phyloP scores from a whole-genome alignment of 768 basidiomycete species.

The Termitomyces sp. region DNA sequence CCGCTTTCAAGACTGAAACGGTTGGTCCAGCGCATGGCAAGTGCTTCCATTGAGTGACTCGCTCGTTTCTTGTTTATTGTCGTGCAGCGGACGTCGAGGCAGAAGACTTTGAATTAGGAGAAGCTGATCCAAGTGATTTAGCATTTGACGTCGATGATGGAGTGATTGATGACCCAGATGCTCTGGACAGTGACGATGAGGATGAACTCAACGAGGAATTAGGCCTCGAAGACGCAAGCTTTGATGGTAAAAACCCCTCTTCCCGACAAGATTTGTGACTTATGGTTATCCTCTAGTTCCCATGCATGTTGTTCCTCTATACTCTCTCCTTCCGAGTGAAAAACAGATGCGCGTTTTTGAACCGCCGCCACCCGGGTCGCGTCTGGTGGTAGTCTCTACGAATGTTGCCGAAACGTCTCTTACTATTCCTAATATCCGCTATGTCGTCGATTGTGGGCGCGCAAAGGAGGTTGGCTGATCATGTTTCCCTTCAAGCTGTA shows the following conservation, averaged over 20 bases:
- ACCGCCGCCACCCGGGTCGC: conserved; percentile 71
- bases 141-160: conserved; percentile 67
- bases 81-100: conserved; percentile 65
- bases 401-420: conserved; percentile 97
- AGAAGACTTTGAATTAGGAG: conserved; percentile 75
- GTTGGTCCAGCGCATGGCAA: conserved; percentile 48
- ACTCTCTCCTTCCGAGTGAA: conserved; percentile 88
- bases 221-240: conserved; percentile 58
- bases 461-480: conserved; percentile 73
- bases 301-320: conserved; percentile 92
- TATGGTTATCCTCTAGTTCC: conserved; percentile 47
- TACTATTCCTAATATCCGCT: conserved; percentile 95
- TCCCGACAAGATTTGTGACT: conserved; percentile 1
- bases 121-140: conserved; percentile 38
- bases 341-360: conserved; percentile 94
- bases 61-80: conserved; percentile 4
- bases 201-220: conserved; percentile 49
- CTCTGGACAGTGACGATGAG: conserved; percentile 71
- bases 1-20: conserved; percentile 14
- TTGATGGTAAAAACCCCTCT: conserved; percentile 45
- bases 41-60: neutral
- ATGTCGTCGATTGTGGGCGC: conserved; percentile 95
- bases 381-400: conserved; percentile 91
- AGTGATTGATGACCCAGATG: conserved; percentile 65
- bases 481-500: neutral